A percentile compares a stretch with the other conserved stretches of the same genome.
phyloP scores from a whole-genome alignment of 495 filamentous ascomycete species.

The Penicillium turbatum region DNA sequence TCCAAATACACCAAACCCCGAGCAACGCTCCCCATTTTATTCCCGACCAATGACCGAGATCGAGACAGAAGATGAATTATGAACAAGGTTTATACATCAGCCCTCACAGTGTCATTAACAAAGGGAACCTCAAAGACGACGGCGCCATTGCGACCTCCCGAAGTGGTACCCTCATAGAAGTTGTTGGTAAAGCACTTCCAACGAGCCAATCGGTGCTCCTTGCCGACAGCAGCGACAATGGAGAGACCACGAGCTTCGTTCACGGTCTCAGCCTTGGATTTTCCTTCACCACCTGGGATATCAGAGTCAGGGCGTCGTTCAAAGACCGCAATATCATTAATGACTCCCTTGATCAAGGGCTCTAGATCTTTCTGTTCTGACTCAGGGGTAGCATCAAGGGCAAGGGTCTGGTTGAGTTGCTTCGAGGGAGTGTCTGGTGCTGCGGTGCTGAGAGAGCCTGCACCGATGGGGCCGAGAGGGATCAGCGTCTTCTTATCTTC shows the following conservation, averaged over 20 bases:
- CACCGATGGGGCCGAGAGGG: slow-evolving; percentile 61
- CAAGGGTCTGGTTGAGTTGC: slow-evolving; percentile 36
- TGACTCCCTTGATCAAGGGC: slow-evolving; percentile 60
- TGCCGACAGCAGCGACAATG: slow-evolving; percentile 77
- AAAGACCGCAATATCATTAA: slow-evolving; percentile 82
- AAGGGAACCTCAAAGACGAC: slow-evolving; percentile 75
- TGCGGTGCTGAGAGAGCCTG: slow-evolving; percentile 10
- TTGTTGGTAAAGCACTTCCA: slow-evolving; percentile 57
- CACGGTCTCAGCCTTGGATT: slow-evolving; percentile 53
- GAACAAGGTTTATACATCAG: slow-evolving; percentile 24
- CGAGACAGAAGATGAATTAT: slow-evolving; percentile 10
- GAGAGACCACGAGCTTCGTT: slow-evolving; percentile 60
- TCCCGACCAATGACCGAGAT: slow-evolving; percentile 3
- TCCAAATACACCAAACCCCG: slow-evolving; percentile 11
- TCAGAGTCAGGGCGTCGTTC: slow-evolving; percentile 50
- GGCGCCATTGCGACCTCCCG: slow-evolving; percentile 69
- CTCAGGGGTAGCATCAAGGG: slow-evolving; percentile 21
- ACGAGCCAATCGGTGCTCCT: slow-evolving; percentile 75
- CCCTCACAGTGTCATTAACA: slow-evolving; percentile 18
- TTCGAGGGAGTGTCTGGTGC: slow-evolving; percentile 35
- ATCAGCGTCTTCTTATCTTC: slow-evolving; percentile 79
- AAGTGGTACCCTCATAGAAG: slow-evolving; percentile 38
- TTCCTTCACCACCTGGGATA: slow-evolving; percentile 26
- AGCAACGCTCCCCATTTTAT: slow-evolving; percentile 14
- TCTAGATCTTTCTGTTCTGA: slow-evolving; percentile 16